These are phyloP conservation scores for Bruguiera parviflora DNA, from an alignment of 345 rosid genomes.

Conservation along the genomic window DNA sequence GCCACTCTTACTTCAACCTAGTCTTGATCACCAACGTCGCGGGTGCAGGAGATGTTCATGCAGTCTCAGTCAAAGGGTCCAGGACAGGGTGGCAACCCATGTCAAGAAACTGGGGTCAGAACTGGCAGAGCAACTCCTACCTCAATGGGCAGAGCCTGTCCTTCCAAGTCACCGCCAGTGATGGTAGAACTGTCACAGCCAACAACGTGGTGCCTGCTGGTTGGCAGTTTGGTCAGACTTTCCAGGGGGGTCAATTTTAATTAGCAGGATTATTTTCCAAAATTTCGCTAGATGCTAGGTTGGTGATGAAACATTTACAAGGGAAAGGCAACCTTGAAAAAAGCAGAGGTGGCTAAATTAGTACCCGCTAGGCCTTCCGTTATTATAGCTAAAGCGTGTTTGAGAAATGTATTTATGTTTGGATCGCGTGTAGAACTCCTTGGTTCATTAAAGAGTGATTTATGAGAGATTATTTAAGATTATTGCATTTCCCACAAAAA, in stretches of 20 bases:
- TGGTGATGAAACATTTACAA: no score
- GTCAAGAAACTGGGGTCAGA: conserved; percentile 69
- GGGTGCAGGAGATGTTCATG: conserved; percentile 52
- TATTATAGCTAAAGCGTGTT: no score
- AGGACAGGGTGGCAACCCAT: conserved; percentile 50
- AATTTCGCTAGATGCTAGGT: no score
- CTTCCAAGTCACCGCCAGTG: conserved; percentile 48
- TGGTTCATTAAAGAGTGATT: no score
- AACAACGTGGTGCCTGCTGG: conserved; percentile 39
- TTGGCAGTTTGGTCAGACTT: conserved; percentile 66
- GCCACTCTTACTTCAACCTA: conserved; percentile 50
- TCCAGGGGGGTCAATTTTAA: conserved; percentile 50
- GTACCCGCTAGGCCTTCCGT: no score
- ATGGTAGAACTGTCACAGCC: conserved; percentile 44
- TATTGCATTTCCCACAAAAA: no score
- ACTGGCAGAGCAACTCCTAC: conserved; percentile 53
- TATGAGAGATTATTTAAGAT: no score
- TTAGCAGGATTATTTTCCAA: no score
- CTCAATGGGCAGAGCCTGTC: conserved; percentile 51
- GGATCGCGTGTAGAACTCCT: no score
- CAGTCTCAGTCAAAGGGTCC: conserved; percentile 51
- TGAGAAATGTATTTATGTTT: no score
- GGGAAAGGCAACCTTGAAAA: no score
- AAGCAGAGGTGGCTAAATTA: no score
- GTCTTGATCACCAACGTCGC: conserved; percentile 57